Percentiles rank a stretch among this genome's conserved stretches.
Evolutionary conservation across 2,329 filamentous ascomycete genomes (phyloP).

Genomic region (Penicillium sclerotigenum): DNA sequence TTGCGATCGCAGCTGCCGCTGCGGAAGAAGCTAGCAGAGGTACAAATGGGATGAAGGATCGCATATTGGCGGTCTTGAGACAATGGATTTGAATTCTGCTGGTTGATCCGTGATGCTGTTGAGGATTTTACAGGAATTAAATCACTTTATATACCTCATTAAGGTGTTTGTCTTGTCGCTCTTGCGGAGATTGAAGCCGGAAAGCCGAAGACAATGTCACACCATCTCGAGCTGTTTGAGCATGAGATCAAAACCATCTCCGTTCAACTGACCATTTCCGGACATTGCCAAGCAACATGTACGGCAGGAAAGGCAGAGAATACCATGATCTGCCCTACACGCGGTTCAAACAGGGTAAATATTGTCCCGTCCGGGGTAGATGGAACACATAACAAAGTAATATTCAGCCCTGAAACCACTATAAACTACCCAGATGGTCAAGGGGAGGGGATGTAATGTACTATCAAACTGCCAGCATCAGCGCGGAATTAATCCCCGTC

Average conservation of each 20-base stretch:
- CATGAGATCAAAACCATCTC: neutral
- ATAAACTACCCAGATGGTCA: constrained; percentile 5
- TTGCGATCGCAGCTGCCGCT: constrained; percentile 18
- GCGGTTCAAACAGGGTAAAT: neutral
- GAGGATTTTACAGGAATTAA: neutral
- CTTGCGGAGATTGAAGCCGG: neutral
- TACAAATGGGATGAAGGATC: constrained; percentile 15
- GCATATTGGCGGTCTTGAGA: constrained; percentile 16
- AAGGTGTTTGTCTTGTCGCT: too few species aligned
- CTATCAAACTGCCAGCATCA: constrained; percentile 1
- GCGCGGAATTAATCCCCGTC: constrained; percentile 11
- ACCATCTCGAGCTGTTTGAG: neutral
- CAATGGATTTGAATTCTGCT: neutral
- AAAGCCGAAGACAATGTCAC: neutral
- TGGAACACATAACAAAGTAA: neutral
- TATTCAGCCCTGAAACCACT: neutral
- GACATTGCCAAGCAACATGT: neutral
- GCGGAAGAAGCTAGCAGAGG: constrained; percentile 19
- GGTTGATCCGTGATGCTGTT: neutral
- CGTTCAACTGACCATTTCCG: neutral
- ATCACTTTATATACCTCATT: neutral
- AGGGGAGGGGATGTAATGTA: neutral
- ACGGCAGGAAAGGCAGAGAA: neutral
- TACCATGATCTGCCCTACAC: neutral
- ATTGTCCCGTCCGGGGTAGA: neutral